A percentile compares a stretch with the other conserved stretches of the same genome.
phyloP scores from a whole-genome alignment of 805 yeast species.

The Spathaspora girioi region DNA sequence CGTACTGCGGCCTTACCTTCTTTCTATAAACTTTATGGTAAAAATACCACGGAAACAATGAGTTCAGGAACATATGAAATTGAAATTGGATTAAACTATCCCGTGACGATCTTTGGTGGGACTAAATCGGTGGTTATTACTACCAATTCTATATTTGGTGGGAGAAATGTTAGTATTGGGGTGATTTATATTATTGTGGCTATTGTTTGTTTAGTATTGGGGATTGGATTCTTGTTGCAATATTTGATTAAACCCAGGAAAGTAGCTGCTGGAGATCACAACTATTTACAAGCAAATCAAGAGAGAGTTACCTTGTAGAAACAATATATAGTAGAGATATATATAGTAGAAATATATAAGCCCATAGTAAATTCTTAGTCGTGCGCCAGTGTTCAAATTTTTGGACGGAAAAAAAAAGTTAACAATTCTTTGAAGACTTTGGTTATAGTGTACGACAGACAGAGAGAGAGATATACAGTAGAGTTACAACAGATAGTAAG shows the following conservation, averaged over 20 bases:
- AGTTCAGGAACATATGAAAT: slow-evolving; percentile 67
- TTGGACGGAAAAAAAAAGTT: neutral
- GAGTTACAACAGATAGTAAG: neutral
- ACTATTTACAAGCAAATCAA: slow-evolving; percentile 36
- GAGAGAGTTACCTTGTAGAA: neutral
- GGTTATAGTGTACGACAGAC: too few relatives aligned
- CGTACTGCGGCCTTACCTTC: slow-evolving; percentile 91
- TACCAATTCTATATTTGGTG: slow-evolving; percentile 82
- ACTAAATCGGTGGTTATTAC: slow-evolving; percentile 77
- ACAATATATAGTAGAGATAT: too few relatives aligned
- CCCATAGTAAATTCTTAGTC: neutral
- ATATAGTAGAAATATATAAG: too few relatives aligned
- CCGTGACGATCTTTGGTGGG: slow-evolving; percentile 84
- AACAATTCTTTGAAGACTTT: neutral
- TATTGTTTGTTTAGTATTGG: slow-evolving; percentile 67
- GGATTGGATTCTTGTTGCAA: slow-evolving; percentile 71
- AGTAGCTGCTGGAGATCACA: slow-evolving; percentile 86
- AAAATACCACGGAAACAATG: slow-evolving; percentile 59
- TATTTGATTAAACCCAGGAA: slow-evolving; percentile 82
- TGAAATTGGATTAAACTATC: slow-evolving; percentile 71
- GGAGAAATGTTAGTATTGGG: slow-evolving; percentile 80
- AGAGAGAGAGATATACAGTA: too few relatives aligned
- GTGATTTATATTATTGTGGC: slow-evolving; percentile 84
- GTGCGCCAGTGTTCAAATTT: neutral
- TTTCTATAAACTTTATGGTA: slow-evolving; percentile 77